phyloP scores from a whole-genome alignment of 2,329 filamentous ascomycete species.

The Botrytis byssoidea region DNA sequence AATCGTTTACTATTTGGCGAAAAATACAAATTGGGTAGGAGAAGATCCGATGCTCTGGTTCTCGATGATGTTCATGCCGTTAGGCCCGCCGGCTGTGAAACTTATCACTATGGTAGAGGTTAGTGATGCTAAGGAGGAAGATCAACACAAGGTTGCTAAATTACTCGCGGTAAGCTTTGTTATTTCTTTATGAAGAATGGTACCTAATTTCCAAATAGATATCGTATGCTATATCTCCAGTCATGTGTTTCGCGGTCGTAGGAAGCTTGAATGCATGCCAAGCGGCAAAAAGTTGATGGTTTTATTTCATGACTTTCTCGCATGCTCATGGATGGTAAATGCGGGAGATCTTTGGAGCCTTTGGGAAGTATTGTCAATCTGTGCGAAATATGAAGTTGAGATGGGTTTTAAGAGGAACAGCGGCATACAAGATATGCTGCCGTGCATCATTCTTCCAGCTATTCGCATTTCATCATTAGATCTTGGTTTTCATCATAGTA shows the following conservation, averaged over 20 bases:
- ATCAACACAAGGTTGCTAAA: constrained; percentile 46
- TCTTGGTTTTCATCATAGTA: not conserved
- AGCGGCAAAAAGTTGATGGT: constrained; percentile 24
- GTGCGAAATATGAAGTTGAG: not conserved
- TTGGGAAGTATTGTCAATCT: not conserved
- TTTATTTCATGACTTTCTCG: not conserved
- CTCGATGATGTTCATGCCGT: constrained; percentile 50
- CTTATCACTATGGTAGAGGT: constrained; percentile 48
- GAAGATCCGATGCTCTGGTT: constrained; percentile 67
- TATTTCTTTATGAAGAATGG: no score
- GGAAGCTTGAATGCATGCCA: constrained; percentile 40
- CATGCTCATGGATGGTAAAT: not conserved
- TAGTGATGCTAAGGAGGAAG: constrained; percentile 42
- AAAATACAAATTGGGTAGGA: constrained; percentile 50
- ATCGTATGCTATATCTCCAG: constrained; percentile 42
- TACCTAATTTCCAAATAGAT: constrained; percentile 32
- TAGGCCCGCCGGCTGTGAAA: constrained; percentile 49
- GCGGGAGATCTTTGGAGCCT: not conserved
- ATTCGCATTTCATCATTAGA: not conserved
- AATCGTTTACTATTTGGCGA: constrained; percentile 54
- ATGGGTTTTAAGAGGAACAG: not conserved
- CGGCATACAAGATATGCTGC: not conserved
- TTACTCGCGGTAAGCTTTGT: constrained; percentile 42
- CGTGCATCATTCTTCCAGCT: not conserved
- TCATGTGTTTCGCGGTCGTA: constrained; percentile 43